Percentiles rank a stretch among this genome's conserved stretches.
Conservation (phyloP, 805 yeast species). For the Sungouiozyma intestinalis region DNA sequence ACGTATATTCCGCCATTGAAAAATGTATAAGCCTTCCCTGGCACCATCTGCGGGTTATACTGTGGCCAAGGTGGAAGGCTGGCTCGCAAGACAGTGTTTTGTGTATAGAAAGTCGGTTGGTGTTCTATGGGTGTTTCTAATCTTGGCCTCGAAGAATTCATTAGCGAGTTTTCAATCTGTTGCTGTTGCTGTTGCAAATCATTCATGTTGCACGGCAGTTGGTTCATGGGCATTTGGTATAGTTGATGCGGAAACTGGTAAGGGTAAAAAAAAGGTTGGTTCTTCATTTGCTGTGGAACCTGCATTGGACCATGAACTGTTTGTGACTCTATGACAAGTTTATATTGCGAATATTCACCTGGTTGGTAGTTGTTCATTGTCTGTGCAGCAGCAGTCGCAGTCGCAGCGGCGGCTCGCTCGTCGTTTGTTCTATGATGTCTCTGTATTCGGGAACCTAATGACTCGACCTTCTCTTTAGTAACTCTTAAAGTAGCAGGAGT, state of each 20-base stretch:
- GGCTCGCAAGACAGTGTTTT: not conserved
- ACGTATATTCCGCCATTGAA: not conserved
- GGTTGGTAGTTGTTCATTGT: too few relatives aligned
- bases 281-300: not conserved
- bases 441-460: not conserved
- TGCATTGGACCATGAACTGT: too few relatives aligned
- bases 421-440: too few relatives aligned
- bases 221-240: not conserved
- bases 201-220: not conserved
- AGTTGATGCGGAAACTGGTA: not conserved
- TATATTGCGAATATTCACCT: too few relatives aligned
- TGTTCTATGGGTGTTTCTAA: not conserved
- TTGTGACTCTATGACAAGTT: too few relatives aligned
- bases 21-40: not conserved
- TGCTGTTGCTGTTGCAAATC: not conserved
- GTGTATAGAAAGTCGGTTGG: too few relatives aligned
- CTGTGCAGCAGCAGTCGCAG: too few relatives aligned
- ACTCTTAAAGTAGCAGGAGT: not conserved
- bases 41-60: not conserved
- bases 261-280: not conserved
- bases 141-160: not conserved
- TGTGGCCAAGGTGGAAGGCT: not conserved
- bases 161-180: not conserved
- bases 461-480: not conserved
- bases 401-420: too few relatives aligned